A percentile compares a stretch with the other conserved stretches of the same genome.
phyloP scores from a whole-genome alignment of 345 rosid species.

The Syzygium oleosum region DNA sequence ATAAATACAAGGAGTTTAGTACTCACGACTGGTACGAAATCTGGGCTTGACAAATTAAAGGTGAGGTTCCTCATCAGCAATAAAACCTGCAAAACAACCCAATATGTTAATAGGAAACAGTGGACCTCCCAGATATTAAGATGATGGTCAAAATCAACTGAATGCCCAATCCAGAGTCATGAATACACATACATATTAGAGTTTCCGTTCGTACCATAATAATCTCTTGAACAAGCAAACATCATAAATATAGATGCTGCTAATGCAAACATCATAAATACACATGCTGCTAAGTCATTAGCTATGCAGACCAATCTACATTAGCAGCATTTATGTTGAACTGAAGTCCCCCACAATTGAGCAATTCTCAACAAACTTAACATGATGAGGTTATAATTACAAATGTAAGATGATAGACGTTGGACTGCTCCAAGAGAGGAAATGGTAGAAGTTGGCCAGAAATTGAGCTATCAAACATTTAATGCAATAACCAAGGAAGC shows the following conservation, averaged over 20 bases:
- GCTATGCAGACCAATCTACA: neutral
- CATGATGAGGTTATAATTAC: neutral
- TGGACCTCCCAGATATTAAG: too few relatives aligned
- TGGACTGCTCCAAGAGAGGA: neutral
- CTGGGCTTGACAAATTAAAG: conserved; percentile 77
- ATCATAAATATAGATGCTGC: too few relatives aligned
- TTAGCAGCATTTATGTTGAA: neutral
- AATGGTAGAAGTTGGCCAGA: neutral
- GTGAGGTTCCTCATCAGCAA: conserved; percentile 88
- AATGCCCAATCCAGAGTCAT: neutral
- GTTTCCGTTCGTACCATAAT: neutral
- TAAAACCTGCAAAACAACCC: conserved; percentile 55
- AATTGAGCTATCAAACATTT: neutral
- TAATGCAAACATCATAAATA: neutral
- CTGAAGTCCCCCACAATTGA: neutral
- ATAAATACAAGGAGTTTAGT: neutral
- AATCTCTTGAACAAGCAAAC: neutral
- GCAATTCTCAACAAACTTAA: neutral
- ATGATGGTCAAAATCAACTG: neutral
- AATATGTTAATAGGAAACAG: neutral
- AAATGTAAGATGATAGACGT: neutral
- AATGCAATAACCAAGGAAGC: neutral
- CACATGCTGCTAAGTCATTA: neutral
- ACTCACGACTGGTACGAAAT: conserved; percentile 82
- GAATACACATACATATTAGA: neutral